Conservation (phyloP, 139 green algal genomes). For the Micractinium conductrix region DNA sequence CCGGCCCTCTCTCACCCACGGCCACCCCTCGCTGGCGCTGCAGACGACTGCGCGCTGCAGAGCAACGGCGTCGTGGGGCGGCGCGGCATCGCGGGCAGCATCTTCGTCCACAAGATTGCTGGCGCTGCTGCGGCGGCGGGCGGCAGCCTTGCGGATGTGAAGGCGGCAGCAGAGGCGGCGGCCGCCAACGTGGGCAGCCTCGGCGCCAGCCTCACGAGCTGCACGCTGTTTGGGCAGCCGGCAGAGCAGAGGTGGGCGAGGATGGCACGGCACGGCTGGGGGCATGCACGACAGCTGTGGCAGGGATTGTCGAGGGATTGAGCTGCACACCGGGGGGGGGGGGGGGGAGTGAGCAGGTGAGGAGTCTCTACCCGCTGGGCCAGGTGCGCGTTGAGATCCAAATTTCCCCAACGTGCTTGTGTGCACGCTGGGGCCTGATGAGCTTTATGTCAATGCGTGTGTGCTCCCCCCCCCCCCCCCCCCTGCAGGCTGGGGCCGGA, state of each 20-base stretch:
- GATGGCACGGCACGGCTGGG: too few relatives aligned
- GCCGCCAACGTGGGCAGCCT: conserved; percentile 64
- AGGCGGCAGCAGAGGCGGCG: conserved; percentile 47
- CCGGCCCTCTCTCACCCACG: too few relatives aligned
- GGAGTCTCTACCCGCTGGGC: too few relatives aligned
- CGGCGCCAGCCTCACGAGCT: conserved; percentile 71
- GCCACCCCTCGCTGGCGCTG: too few relatives aligned
- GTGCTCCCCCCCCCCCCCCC: background rate
- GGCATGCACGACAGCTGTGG: too few relatives aligned
- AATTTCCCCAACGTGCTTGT: too few relatives aligned
- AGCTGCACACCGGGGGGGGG: too few relatives aligned
- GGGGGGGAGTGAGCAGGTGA: too few relatives aligned
- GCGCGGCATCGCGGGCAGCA: conserved; percentile 85
- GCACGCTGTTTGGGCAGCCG: conserved; percentile 70
- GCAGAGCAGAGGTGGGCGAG: background rate
- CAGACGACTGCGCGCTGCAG: conserved; percentile 85
- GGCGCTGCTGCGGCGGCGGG: conserved; percentile 77
- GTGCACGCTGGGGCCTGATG: background rate
- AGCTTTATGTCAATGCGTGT: background rate
- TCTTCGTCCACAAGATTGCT: conserved; percentile 91
- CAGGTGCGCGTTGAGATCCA: too few relatives aligned
- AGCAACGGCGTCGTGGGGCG: conserved; percentile 63
- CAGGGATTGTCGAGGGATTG: too few relatives aligned
- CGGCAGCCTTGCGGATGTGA: conserved; percentile 61
- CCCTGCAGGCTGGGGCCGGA: conserved; percentile 42